Percentiles rank a stretch among this genome's conserved stretches.
These are phyloP conservation scores for Ceratocystis alfenasii DNA, from an alignment of 2,329 filamentous ascomycete genomes.

Conservation along the genomic window DNA sequence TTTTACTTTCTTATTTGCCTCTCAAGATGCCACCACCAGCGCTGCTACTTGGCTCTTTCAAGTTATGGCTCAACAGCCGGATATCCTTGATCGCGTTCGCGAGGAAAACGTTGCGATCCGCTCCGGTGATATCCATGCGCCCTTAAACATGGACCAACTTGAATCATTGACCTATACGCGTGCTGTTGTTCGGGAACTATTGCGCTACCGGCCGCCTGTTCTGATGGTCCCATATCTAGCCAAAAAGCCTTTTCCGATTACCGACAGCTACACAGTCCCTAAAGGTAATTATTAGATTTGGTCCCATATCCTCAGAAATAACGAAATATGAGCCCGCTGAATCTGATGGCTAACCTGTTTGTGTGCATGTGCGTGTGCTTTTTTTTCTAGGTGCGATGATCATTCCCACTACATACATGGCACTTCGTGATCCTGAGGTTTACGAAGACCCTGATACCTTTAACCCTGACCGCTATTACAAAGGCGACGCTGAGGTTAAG, in stretches of 20 bases:
- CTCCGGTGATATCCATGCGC: constrained; percentile 58
- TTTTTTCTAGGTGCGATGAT: constrained; percentile 63
- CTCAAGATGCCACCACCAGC: constrained; percentile 90
- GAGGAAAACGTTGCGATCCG: constrained; percentile 76
- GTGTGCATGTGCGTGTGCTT: neutral
- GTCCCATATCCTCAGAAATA: neutral
- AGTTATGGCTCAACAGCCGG: constrained; percentile 83
- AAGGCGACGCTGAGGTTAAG: constrained; percentile 74
- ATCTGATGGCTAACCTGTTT: constrained; percentile 23
- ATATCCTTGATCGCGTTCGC: constrained; percentile 76
- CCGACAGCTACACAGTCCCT: constrained; percentile 74
- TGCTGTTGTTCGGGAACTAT: constrained; percentile 78
- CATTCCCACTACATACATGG: constrained; percentile 79
- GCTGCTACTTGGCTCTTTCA: constrained; percentile 94
- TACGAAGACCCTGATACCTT: constrained; percentile 83
- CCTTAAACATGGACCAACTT: constrained; percentile 70
- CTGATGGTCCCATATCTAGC: constrained; percentile 92
- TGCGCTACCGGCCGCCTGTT: constrained; percentile 90
- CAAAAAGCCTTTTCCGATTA: constrained; percentile 92
- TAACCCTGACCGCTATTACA: constrained; percentile 84
- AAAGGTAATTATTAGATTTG: constrained; percentile 47
- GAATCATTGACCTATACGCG: constrained; percentile 84
- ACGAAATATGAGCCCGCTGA: neutral
- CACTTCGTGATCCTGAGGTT: constrained; percentile 82
- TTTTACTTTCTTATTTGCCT: constrained; percentile 95